Conservation (phyloP, 768 basidiomycete genomes). For the Trametes coccinea region DNA sequence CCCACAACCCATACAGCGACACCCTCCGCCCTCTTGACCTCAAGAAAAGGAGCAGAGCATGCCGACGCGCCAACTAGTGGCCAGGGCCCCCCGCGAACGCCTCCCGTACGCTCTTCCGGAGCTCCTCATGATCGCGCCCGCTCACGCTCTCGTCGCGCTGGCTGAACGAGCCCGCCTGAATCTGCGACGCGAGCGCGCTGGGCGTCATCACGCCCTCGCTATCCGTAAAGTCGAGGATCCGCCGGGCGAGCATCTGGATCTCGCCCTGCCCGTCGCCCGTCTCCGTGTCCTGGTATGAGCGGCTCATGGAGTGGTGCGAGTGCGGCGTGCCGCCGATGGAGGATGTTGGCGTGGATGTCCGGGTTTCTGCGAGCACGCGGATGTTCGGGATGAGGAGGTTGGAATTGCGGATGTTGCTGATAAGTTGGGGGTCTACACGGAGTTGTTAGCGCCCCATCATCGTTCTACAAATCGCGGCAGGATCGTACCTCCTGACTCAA, state of each 20-base stretch:
- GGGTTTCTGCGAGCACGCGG: slow-evolving; percentile 74
- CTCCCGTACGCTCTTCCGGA: slow-evolving; percentile 79
- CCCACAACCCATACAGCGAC: slow-evolving; percentile 10
- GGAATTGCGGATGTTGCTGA: slow-evolving; percentile 87
- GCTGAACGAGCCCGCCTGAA: slow-evolving; percentile 69
- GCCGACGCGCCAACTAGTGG: slow-evolving; percentile 24
- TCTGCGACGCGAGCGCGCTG: slow-evolving; percentile 64
- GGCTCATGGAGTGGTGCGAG: slow-evolving; percentile 64
- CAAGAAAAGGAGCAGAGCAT: not conserved
- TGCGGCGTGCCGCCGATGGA: slow-evolving; percentile 70
- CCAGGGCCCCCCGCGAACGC: slow-evolving; percentile 69
- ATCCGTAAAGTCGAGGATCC: slow-evolving; percentile 86
- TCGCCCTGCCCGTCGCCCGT: slow-evolving; percentile 88
- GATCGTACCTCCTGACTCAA: slow-evolving; percentile 86
- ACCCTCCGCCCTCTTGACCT: slow-evolving; percentile 2
- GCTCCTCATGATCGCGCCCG: slow-evolving; percentile 71
- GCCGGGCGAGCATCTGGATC: slow-evolving; percentile 80
- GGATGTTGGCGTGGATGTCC: slow-evolving; percentile 66
- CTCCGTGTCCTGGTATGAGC: slow-evolving; percentile 81
- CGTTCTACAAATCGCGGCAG: not conserved
- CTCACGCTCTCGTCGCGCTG: slow-evolving; percentile 52
- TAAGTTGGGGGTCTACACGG: slow-evolving; percentile 76
- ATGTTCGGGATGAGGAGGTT: slow-evolving; percentile 82
- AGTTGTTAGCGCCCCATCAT: not conserved
- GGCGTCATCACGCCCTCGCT: slow-evolving; percentile 58